These are phyloP conservation scores for Cutaneotrichosporon dermatis DNA, from an alignment of 1,284 basidiomycete genomes.

Conservation along the genomic window DNA sequence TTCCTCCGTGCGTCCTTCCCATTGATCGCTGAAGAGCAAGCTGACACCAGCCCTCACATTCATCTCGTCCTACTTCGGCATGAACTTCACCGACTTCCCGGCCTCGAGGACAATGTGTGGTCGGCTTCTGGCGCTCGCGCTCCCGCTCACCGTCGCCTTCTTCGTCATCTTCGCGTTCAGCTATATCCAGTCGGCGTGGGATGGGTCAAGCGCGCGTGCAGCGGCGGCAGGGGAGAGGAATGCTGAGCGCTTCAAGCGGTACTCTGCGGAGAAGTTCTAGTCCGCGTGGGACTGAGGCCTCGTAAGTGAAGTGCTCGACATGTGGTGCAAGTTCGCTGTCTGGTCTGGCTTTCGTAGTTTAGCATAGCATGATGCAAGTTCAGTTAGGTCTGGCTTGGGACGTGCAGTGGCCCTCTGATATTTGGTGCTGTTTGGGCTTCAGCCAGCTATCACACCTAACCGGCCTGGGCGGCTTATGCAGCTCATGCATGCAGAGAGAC, in stretches of 20 bases:
- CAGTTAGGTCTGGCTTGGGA: no score
- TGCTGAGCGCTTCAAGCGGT: background rate
- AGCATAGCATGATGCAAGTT: no score
- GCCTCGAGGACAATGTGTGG: slow-evolving; percentile 30
- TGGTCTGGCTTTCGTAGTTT: no score
- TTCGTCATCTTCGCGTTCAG: slow-evolving; percentile 45
- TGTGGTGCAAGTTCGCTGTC: no score
- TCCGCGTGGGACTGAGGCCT: no score
- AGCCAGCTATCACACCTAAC: no score
- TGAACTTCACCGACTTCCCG: slow-evolving; percentile 43
- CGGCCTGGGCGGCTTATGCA: no score
- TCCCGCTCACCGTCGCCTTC: slow-evolving; percentile 41
- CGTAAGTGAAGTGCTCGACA: no score
- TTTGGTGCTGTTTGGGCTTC: no score
- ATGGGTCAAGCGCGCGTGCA: slow-evolving; percentile 27
- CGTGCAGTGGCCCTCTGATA: no score
- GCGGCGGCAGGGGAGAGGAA: background rate
- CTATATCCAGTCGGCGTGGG: slow-evolving; percentile 34
- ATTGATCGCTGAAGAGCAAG: slow-evolving; percentile 1
- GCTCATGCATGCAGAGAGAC: no score
- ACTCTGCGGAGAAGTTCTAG: background rate
- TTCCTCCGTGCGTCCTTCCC: slow-evolving; percentile 43
- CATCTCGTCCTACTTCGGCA: slow-evolving; percentile 37
- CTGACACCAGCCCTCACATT: slow-evolving; percentile 24
- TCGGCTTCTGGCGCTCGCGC: slow-evolving; percentile 47